Percentiles rank a stretch among this genome's conserved stretches.
phyloP scores from a whole-genome alignment of 106 monocot genomes.

The Cymbidium sinense region DNA sequence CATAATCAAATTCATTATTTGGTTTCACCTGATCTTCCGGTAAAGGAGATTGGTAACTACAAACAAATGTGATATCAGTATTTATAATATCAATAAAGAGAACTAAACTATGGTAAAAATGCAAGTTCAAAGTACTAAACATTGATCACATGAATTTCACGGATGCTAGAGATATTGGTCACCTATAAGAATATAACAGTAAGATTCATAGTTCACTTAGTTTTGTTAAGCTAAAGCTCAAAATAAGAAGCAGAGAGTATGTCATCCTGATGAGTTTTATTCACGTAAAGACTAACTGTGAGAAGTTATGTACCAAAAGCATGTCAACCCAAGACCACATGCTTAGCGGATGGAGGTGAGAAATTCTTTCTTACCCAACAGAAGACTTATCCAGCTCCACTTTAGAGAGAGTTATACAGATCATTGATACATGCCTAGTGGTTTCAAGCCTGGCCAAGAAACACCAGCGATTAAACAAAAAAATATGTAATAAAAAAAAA shows the following conservation, averaged over 20 bases:
- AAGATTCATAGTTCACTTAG: not conserved
- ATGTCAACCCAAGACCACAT: not conserved
- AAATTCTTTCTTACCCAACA: conserved; percentile 38
- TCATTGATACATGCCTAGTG: conserved; percentile 61
- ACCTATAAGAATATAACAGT: not conserved
- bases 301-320: not conserved
- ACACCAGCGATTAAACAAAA: not conserved
- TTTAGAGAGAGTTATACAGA: conserved; percentile 53
- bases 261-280: not conserved
- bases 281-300: not conserved
- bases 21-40: conserved; percentile 35
- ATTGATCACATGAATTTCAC: not conserved
- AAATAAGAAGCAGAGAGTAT: not conserved
- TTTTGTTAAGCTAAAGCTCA: not conserved
- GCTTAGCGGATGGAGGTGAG: not conserved
- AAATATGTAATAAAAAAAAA: not conserved
- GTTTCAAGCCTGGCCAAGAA: conserved; percentile 49
- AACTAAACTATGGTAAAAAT: not conserved
- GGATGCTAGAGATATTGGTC: too few relatives aligned
- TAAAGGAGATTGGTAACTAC: conserved; percentile 35
- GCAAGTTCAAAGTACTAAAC: too few relatives aligned
- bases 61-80: not conserved
- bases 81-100: not conserved
- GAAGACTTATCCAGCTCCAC: conserved; percentile 39
- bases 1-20: conserved; percentile 18